phyloP scores from a whole-genome alignment of 352 stramenopile genomes.

The Pythium angustatum region DNA sequence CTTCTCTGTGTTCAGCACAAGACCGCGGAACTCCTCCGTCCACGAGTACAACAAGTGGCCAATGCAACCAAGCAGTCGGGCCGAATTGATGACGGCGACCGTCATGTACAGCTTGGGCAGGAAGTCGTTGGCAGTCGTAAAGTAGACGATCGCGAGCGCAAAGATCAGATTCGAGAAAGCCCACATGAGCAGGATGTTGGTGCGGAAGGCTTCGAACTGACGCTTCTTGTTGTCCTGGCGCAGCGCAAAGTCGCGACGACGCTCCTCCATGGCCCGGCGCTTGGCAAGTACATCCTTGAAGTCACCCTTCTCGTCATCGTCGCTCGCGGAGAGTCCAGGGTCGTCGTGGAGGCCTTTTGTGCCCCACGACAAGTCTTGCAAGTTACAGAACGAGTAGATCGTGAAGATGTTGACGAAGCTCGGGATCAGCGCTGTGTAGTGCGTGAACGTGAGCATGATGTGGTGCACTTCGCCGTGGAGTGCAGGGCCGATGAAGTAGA shows the following conservation, averaged over 20 bases:
- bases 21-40: conserved; percentile 33
- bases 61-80: conserved; percentile 62
- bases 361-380: conserved; percentile 88
- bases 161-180: conserved; percentile 83
- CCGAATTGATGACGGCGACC: conserved; percentile 70
- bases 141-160: conserved; percentile 71
- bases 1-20: conserved; percentile 19
- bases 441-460: conserved; percentile 85
- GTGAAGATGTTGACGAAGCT: conserved; percentile 91
- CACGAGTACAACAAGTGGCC: conserved; percentile 76
- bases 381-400: conserved; percentile 90
- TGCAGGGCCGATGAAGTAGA: conserved; percentile 84
- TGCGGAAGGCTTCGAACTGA: conserved; percentile 82
- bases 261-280: conserved; percentile 69
- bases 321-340: conserved; percentile 38
- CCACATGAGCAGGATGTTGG: conserved; percentile 80
- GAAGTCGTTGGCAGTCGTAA: conserved; percentile 53
- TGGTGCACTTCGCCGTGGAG: conserved; percentile 81
- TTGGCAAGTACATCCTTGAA: conserved; percentile 86
- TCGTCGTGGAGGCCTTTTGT: conserved; percentile 74
- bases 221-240: conserved; percentile 71
- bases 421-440: conserved; percentile 86
- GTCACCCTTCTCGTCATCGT: conserved; percentile 75
- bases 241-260: conserved; percentile 53
- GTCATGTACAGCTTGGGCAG: conserved; percentile 74